Evolutionary conservation across 192 early-diverging fungal species (phyloP).

Genomic region (Phycomyces blakesleeanus): DNA sequence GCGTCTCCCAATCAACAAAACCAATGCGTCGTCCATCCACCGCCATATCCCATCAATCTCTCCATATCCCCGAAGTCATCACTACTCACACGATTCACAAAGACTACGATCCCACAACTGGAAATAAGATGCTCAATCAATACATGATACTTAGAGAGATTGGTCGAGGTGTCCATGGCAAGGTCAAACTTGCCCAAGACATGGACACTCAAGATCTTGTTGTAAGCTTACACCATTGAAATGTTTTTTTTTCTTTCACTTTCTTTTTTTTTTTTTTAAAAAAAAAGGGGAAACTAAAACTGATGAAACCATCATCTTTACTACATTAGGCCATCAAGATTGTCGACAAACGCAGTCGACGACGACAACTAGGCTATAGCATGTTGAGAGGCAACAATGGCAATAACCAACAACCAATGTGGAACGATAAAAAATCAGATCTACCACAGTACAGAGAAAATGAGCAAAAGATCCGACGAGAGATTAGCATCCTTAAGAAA

Average conservation of each 20-base stretch:
- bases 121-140: slow-evolving; percentile 94
- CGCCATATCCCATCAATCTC: too few species aligned
- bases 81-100: slow-evolving; percentile 61
- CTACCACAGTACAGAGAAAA: slow-evolving; percentile 39
- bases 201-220: slow-evolving; percentile 71
- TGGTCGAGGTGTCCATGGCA: slow-evolving; percentile 93
- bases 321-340: slow-evolving; percentile 79
- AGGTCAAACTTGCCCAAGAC: slow-evolving; percentile 88
- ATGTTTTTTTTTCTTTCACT: too few species aligned
- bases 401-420: slow-evolving; percentile 10
- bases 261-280: too few species aligned
- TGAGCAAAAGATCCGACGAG: slow-evolving; percentile 86
- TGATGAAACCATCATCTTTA: too few species aligned
- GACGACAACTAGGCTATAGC: slow-evolving; percentile 37
- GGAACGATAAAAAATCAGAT: slow-evolving; percentile 8
- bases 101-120: slow-evolving; percentile 80
- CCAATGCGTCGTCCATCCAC: too few species aligned
- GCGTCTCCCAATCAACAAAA: too few species aligned
- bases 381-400: slow-evolving; percentile 16
- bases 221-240: slow-evolving; percentile 47
- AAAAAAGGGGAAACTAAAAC: too few species aligned
- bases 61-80: slow-evolving; percentile 9
- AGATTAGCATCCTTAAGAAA: slow-evolving; percentile 96
- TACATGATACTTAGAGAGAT: slow-evolving; percentile 90
- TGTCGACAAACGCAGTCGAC: slow-evolving; percentile 60